Base-by-base conservation (phyloP, 2,329 filamentous ascomycete genomes). In the Aspergillus japonicus region DNA sequence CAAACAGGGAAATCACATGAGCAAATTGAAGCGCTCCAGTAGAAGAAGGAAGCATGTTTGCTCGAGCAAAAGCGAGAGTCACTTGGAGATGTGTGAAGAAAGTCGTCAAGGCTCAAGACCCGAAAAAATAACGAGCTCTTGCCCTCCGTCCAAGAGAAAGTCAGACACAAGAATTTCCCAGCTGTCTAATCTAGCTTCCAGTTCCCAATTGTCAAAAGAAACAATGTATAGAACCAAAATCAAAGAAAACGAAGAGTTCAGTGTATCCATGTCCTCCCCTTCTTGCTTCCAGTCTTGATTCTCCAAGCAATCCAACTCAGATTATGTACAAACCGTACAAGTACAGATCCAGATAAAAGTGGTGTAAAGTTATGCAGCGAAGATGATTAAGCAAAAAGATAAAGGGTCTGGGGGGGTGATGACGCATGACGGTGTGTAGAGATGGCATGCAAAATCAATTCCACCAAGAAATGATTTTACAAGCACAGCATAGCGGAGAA, bases 401-500 rank as follows among this genome's bases (percentile, higher is more conserved):
- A 29, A 55, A n/a, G 21, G 26, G 26, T 35, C 4, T n/a, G 14
- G 16, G 5, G 26, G 11, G 47, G 21, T 44, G 6, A 35, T 35
- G 33, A 35, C 33, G 8, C 49, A 54, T 44, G 26, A 26, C 35
- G n/a, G 21, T 23, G 26, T 31, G 19, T n/a, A 12, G 23, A n/a
- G 11, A 35, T 16, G 21, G 11, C 42, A 47, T 14, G 23, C 23
- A 5, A 29, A 19, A 50, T 55, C 24, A 53, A 49, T 56, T 50
- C 23, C 21, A 51, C 47, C 31, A 19, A 61, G 42, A 50, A 49
- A 26, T 8, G 6, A 16, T 6, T 52, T 67, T 68, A 74, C 57
- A 74, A 61, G 64, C 71, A 69, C 49, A 74, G 53, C 64, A 74
- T 64, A 44, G 69, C 69, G 50, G 67, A 61, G 47, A 73, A 47